Evolutionary conservation across 2,329 filamentous ascomycete species (phyloP).

Genomic region (Conoideocrella luteorostrata): DNA sequence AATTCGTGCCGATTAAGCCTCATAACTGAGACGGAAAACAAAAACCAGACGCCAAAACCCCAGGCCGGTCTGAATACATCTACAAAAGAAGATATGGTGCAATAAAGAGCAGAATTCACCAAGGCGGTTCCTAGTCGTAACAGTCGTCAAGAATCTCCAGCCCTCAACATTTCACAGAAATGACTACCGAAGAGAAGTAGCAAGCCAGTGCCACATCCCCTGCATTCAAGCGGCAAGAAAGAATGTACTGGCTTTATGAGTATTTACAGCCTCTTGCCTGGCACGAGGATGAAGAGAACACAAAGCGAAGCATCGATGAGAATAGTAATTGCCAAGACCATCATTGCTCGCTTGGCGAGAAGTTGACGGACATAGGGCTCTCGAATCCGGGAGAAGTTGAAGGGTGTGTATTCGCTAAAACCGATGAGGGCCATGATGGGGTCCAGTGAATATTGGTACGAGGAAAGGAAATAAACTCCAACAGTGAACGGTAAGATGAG

Average conservation of each 20-base stretch:
- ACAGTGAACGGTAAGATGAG: constrained; percentile 84
- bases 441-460: constrained; percentile 94
- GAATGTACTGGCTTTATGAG: neutral
- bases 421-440: constrained; percentile 84
- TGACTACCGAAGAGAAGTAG: neutral
- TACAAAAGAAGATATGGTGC: constrained; percentile 2
- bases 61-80: constrained; percentile 3
- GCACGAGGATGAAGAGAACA: constrained; percentile 89
- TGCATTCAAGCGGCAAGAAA: neutral
- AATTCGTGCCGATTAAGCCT: neutral
- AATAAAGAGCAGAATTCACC: neutral
- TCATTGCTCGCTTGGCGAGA: constrained; percentile 73
- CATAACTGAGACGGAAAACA: neutral
- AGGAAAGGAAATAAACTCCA: constrained; percentile 80
- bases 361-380: constrained; percentile 89
- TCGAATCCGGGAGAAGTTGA: constrained; percentile 80
- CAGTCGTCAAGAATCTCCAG: constrained; percentile 6
- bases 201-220: neutral
- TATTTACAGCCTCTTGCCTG: constrained; percentile 68
- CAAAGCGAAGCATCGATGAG: constrained; percentile 76
- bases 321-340: constrained; percentile 70
- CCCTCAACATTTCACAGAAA: constrained; percentile 6
- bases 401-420: constrained; percentile 92
- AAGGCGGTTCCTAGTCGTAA: constrained; percentile 4
- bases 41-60: constrained; percentile 4